These are phyloP conservation scores for Termitomyces sp. DNA, from an alignment of 768 basidiomycete genomes.

Conservation along the genomic window DNA sequence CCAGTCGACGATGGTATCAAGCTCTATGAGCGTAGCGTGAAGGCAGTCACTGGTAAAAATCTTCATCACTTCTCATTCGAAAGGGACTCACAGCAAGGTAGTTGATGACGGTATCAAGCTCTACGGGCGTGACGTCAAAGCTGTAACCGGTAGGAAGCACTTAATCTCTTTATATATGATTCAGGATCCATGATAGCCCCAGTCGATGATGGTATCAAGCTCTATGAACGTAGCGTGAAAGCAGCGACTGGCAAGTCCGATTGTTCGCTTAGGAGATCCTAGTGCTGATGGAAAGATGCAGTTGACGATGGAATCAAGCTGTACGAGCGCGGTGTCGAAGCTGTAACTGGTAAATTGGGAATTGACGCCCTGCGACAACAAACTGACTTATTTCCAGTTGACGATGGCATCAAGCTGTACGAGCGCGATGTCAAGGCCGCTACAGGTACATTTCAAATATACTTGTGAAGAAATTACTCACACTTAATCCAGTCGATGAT, in stretches of 20 bases:
- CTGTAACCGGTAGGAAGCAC: neutral
- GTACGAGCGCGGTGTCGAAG: neutral
- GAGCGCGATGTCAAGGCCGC: constrained; percentile 1
- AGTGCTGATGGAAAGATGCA: neutral
- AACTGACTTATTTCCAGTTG: neutral
- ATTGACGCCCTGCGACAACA: neutral
- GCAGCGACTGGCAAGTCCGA: neutral
- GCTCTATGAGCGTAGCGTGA: neutral
- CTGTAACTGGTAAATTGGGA: neutral
- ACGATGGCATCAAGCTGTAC: constrained; percentile 2
- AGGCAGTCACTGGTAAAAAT: neutral
- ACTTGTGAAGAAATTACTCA: neutral
- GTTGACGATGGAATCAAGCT: constrained; percentile 4
- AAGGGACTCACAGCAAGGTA: neutral
- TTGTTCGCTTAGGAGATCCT: neutral
- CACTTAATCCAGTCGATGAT: neutral
- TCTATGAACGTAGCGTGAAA: neutral
- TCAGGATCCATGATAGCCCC: neutral
- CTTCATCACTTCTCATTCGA: too few relatives aligned
- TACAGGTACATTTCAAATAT: neutral
- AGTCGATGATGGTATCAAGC: constrained; percentile 4
- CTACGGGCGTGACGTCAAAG: neutral
- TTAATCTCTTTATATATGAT: too few relatives aligned
- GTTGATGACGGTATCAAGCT: constrained; percentile 1
- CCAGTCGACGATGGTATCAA: constrained; percentile 1